Percentiles rank a stretch among this genome's conserved stretches.
phyloP scores from a whole-genome alignment of 805 yeast genomes.

The Candida maltosa region DNA sequence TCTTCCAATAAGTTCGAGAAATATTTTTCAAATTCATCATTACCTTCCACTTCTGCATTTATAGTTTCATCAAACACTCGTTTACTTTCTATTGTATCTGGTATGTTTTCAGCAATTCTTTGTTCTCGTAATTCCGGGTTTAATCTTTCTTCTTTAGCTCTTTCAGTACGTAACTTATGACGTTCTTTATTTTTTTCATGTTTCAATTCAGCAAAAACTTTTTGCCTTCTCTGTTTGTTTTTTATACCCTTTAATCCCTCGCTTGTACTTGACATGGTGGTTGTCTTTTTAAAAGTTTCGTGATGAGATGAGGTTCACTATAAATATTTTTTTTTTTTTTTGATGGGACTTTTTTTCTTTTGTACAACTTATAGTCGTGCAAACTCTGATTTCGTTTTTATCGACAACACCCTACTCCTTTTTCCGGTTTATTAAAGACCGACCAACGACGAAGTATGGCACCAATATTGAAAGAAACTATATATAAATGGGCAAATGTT shows the following conservation, averaged over 20 bases:
- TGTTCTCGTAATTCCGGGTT: conserved; percentile 81
- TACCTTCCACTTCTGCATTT: conserved; percentile 50
- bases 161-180: conserved; percentile 71
- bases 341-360: background rate
- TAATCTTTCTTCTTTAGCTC: conserved; percentile 83
- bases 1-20: conserved; percentile 47
- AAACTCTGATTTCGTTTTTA: background rate
- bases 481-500: conserved; percentile 16
- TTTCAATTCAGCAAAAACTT: conserved; percentile 68
- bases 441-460: background rate
- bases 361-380: background rate
- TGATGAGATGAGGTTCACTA: conserved; percentile 4
- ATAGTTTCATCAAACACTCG: conserved; percentile 87
- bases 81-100: conserved; percentile 79
- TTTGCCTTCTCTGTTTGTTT: conserved; percentile 79
- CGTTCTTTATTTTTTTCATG: conserved; percentile 73
- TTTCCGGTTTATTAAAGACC: background rate
- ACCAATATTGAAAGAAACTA: conserved; percentile 4
- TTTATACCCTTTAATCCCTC: conserved; percentile 45
- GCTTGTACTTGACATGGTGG: conserved; percentile 19
- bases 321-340: conserved; percentile 1
- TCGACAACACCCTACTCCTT: background rate
- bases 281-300: background rate
- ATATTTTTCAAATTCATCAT: conserved; percentile 58
- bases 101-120: conserved; percentile 73